A percentile compares a stretch with the other conserved stretches of the same genome.
These are phyloP conservation scores for Scortechinia acanthostroma DNA, from an alignment of 2,329 filamentous ascomycete species.

Conservation along the genomic window DNA sequence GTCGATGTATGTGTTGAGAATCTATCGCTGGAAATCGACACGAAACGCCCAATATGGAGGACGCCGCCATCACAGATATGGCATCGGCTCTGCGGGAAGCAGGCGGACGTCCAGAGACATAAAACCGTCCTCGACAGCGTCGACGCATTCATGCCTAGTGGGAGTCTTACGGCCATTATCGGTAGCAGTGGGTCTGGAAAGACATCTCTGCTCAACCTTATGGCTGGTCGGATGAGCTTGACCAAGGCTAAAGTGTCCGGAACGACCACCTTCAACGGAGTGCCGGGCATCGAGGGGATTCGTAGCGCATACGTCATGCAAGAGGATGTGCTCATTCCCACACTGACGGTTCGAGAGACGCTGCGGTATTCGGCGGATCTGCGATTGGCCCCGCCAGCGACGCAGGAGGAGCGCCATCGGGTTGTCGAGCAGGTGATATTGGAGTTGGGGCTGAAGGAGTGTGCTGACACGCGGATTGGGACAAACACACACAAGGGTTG, in stretches of 20 bases:
- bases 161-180: conserved; percentile 71
- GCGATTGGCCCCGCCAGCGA: conserved; percentile 57
- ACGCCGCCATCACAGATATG: not conserved
- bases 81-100: not conserved
- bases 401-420: conserved; percentile 41
- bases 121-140: no score
- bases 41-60: not conserved
- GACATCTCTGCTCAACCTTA: conserved; percentile 64
- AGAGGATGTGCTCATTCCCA: conserved; percentile 68
- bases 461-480: conserved; percentile 68
- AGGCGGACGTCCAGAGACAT: no score
- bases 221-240: conserved; percentile 63
- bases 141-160: no score
- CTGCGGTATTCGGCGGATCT: conserved; percentile 68
- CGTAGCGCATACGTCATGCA: conserved; percentile 69
- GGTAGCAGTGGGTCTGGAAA: conserved; percentile 71
- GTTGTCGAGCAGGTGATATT: conserved; percentile 73
- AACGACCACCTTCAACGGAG: conserved; percentile 52
- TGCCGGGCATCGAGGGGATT: conserved; percentile 39
- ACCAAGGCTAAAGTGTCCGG: conserved; percentile 42
- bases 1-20: not conserved
- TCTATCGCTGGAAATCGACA: not conserved
- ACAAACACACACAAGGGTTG: conserved; percentile 67
- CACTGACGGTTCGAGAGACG: conserved; percentile 70
- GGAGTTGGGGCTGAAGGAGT: conserved; percentile 71